Evolutionary conservation across 768 basidiomycete species (phyloP).

Genomic region (Pulveroboletus sp.): DNA sequence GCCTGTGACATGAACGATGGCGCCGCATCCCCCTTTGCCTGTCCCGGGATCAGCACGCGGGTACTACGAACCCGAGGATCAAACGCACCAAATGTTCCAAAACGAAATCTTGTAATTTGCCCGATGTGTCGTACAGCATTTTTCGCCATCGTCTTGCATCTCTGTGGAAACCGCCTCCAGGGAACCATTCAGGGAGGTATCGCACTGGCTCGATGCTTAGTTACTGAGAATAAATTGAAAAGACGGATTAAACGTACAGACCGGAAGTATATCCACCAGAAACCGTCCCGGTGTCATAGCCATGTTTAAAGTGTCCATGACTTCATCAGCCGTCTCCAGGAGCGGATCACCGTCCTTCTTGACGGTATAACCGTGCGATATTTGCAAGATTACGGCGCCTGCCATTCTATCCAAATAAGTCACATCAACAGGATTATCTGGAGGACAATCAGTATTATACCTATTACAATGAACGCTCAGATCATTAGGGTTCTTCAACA

Average conservation of each 20-base stretch:
- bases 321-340: conserved; percentile 25
- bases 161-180: conserved; percentile 15
- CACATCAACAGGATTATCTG: neutral
- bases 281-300: conserved; percentile 6
- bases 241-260: conserved; percentile 1
- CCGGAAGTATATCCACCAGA: conserved; percentile 6
- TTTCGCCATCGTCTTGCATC: conserved; percentile 4
- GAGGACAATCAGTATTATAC: neutral
- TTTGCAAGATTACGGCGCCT: conserved; percentile 30
- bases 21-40: conserved; percentile 8
- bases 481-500: conserved; percentile 1
- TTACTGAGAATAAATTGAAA: too few relatives aligned
- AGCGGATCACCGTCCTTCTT: conserved; percentile 29
- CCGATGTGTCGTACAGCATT: conserved; percentile 1
- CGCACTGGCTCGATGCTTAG: conserved; percentile 1
- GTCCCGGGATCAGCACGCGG: neutral
- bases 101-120: conserved; percentile 5
- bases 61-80: neutral
- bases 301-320: conserved; percentile 12
- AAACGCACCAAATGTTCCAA: conserved; percentile 13
- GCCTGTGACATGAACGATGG: conserved; percentile 15
- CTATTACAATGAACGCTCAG: conserved; percentile 1
- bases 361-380: conserved; percentile 36
- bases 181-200: conserved; percentile 20
- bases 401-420: conserved; percentile 26